Base-by-base conservation (phyloP, 192 early-diverging fungal genomes). In the Backusella psychrophila region DNA sequence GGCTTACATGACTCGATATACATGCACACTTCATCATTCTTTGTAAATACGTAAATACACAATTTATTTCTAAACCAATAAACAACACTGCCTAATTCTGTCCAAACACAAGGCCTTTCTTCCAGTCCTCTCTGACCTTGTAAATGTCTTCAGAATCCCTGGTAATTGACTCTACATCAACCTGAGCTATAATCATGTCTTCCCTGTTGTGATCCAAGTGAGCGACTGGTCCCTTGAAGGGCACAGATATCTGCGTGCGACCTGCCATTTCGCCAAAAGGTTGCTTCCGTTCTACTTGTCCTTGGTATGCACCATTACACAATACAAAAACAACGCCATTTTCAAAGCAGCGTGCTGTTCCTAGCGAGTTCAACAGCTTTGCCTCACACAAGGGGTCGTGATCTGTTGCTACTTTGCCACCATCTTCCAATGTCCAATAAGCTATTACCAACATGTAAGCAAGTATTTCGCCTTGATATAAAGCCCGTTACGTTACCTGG, bases 261-360 rank as follows among this genome's bases (percentile, higher is more conserved):
- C 81, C 81, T 0, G 75, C 66, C 21, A 79, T 23, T 31, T 73
- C 19, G n/a, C 75, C 79, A 17, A 70, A 39, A n/a, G 67, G 70
- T 19, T 65, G 79, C 6, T 35, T 42, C 1, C 46, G 66, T 1
- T 65, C 52, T 3, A 23, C 42, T 0, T 52, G 34, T 14, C 69
- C 53, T 34, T 68, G n/a, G 12, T 46, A 63, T 29, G 81, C 81
- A 26, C 65, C 77, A 63, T 82, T 82, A 38, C 73, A 75, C 23
- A 82, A 74, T 9, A 65, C 81, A 35, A 82, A 52, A 11, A 70
- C 74, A 21, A 73, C 56, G n/a, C 73, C 66, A 65, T 79, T 82
- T 29, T 82, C 81, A 65, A 79, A 76, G 8, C 77, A 70, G 3
- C 81, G 46, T 7, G 75, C 33, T 9, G 71, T 26, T 19, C 77